phyloP scores from a whole-genome alignment of 1,284 basidiomycete genomes.

The Coniferiporia sulphurascens region DNA sequence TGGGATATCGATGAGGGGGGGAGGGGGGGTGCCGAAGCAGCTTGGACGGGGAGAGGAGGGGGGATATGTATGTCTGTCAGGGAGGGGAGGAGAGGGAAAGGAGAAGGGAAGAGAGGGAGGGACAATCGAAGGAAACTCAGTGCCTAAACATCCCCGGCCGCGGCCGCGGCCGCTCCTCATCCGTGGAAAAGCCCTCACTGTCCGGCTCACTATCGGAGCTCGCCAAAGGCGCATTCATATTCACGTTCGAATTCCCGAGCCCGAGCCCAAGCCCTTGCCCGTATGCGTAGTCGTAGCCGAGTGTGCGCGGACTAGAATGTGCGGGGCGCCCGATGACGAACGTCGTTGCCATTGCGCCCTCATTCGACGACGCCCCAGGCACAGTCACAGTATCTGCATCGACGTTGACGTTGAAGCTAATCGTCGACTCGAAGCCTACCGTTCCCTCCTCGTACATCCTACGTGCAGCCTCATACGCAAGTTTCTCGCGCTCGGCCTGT shows the following conservation, averaged over 20 bases:
- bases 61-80: too few relatives aligned
- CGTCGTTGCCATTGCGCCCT: conserved; percentile 43
- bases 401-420: conserved; percentile 63
- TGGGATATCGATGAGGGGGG: conserved; percentile 5
- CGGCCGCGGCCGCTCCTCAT: conserved; percentile 29
- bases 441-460: conserved; percentile 81
- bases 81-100: too few relatives aligned
- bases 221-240: conserved; percentile 18
- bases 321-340: too few relatives aligned
- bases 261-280: not conserved
- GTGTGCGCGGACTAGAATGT: too few relatives aligned
- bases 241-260: too few relatives aligned
- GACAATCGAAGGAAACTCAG: too few relatives aligned
- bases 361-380: conserved; percentile 28
- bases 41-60: conserved; percentile 22
- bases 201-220: conserved; percentile 51
- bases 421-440: conserved; percentile 61
- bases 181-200: conserved; percentile 50
- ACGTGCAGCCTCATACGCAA: conserved; percentile 81
- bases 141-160: conserved; percentile 19
- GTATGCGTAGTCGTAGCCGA: too few relatives aligned
- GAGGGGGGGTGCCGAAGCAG: conserved; percentile 9
- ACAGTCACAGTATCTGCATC: conserved; percentile 20
- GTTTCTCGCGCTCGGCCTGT: conserved; percentile 89
- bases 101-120: too few relatives aligned